Evolutionary conservation across 1,284 basidiomycete genomes (phyloP), one percentile per base, ranked within the genome.

Genomic region (Puccinia hordei): DNA sequence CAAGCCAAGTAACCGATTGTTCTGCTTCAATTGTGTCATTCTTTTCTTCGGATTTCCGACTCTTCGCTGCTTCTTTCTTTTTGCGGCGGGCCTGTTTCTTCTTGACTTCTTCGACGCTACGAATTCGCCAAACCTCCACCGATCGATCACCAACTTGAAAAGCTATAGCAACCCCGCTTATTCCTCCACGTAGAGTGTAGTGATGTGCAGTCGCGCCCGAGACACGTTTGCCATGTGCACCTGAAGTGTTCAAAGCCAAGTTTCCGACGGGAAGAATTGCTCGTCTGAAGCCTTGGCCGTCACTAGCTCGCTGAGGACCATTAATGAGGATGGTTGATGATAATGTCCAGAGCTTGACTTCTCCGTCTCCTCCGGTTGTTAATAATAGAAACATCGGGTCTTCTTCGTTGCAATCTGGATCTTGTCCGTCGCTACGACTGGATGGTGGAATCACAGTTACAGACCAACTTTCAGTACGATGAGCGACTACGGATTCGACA

Each of bases 81-180:
- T 88, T 88, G 66, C 92, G 86, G 38, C 93, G 87, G 6, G 90
- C 89, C 80, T 92, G 90, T 87, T 99, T 99, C 85, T 95, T 97
- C 81, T 89, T 89, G 15, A 95, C 89, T 85, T 99, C 97, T 65
- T 95, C 94, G 81, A 92, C 91, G 0, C 91, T 92, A 9, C 96
- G 90, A 68, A 99, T 89, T 35, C 95, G 90, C 84, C 98, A 94
- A 9, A 98, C 87, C 81, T 98, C 93, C 6, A 97, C 91, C 17
- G 92, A 92, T 78, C 92, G 91, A 82, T 99, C 97, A 78, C 95
- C 93, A 9, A 93, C 95, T 84, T 96, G 94, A 9, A 95, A 89
- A 44, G 91, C 93, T 71, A 98, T 88, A 81, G 91, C 91, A 8
- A 88, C 19, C 89, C 89, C 1, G 91, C 90, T 85, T 95, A 95